Evolutionary conservation across 306 rosid genomes (phyloP).

Genomic region (Rosa rugosa): DNA sequence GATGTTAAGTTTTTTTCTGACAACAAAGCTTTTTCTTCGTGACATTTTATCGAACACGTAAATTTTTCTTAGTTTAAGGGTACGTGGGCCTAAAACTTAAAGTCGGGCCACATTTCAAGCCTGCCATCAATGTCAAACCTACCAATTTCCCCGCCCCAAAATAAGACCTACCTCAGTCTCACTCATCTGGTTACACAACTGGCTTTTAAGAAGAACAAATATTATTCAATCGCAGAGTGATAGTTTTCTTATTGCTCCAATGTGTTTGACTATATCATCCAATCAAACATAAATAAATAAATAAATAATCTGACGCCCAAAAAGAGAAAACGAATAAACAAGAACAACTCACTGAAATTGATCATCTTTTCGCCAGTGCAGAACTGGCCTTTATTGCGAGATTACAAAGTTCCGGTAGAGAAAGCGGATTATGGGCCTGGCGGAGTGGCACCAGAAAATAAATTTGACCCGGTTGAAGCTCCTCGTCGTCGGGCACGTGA

Average conservation of each 20-base stretch:
- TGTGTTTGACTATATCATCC: conserved; percentile 14
- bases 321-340: not conserved
- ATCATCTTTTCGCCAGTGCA: conserved; percentile 29
- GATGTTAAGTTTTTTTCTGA: no score
- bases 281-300: not conserved
- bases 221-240: not conserved
- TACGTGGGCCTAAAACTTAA: not conserved
- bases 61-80: not conserved
- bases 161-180: not conserved
- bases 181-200: not conserved
- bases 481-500: conserved; percentile 49
- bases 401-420: conserved; percentile 59
- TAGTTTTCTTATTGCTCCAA: not conserved
- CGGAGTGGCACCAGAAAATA: conserved; percentile 64
- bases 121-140: not conserved
- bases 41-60: no score
- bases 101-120: not conserved
- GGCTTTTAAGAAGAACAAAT: no score
- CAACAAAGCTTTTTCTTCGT: no score
- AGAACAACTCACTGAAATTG: conserved; percentile 14
- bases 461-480: conserved; percentile 60
- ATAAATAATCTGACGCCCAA: not conserved
- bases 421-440: conserved; percentile 37
- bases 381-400: conserved; percentile 64
- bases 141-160: not conserved